Evolutionary conservation across 331 rosid species (phyloP), one percentile per base, ranked within the genome.

Genomic region (Quercus lobata): DNA sequence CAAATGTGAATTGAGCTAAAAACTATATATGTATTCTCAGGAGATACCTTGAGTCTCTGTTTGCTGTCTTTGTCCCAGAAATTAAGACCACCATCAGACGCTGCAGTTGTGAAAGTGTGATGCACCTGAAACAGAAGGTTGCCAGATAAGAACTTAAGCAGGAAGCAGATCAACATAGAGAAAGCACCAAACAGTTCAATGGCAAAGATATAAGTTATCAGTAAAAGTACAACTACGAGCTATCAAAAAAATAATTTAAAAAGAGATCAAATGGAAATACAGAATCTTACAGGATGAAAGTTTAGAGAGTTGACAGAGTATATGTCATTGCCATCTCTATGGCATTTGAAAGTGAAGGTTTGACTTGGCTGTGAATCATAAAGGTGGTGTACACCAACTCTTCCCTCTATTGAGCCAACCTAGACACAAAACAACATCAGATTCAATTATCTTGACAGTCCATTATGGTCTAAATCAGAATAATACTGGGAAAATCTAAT

Each of bases 1-100:
- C 17, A 15, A 14, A 14, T 27, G n/a, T 62, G 69, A 25, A 14
- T 62, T 14, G 9, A 27, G 21, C 69, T 44, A 53, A 34, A 32
- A 34, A 34, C 7, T 34, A 34, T 34, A 81, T 74, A 21, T 9
- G 37, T 34, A 34, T 34, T 34, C 37, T 34, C 7, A 34, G 22
- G 29, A 73, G 24, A 58, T 24, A 88, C 89, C 89, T 62, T 92
- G 69, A 92, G 97, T 84, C 97, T 94, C 83, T 94, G 97, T 80
- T 92, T 94, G 76, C 97, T 94, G 89, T 94, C 97, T 81, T 94
- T 92, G 58, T 94, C 96, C 98, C 99, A 93, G 92, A 95, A 93
- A 86, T 95, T 91, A 85, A 90, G 91, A 71, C 97, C 93, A 24
- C 97, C 99, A 81, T 93, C 97, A 61, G 97, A 95, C 65, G 97